Percentiles rank a stretch among this genome's conserved stretches.
Evolutionary conservation across 495 filamentous ascomycete species (phyloP).

Genomic region (Chaetomium cochliodes): DNA sequence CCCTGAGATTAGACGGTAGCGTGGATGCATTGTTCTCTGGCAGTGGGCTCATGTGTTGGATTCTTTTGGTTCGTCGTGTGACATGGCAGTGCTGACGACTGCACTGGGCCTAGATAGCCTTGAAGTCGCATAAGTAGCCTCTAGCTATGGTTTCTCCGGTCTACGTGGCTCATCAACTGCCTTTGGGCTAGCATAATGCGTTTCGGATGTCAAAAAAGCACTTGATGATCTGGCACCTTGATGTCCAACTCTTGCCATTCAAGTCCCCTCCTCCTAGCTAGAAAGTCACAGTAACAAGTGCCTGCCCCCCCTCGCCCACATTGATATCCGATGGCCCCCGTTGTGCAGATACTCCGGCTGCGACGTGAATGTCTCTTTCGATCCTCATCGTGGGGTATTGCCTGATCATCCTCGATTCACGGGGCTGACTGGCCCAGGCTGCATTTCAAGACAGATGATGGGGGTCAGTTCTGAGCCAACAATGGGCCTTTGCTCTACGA

Average conservation of each 20-base stretch:
- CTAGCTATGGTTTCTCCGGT: background rate
- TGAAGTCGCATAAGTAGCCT: too few species aligned
- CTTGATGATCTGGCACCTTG: background rate
- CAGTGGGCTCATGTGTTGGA: background rate
- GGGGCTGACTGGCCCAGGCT: background rate
- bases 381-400: background rate
- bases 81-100: background rate
- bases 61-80: background rate
- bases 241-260: background rate
- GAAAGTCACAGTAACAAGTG: background rate
- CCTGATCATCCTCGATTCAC: background rate
- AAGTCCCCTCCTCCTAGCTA: too few species aligned
- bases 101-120: too few species aligned
- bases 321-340: background rate
- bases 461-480: constrained; percentile 1
- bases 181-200: background rate
- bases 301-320: background rate
- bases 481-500: background rate
- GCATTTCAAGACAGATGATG: constrained; percentile 1
- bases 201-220: background rate
- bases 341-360: background rate
- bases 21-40: background rate
- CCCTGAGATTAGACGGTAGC: background rate
- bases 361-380: background rate
- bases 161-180: background rate